These are phyloP conservation scores for Podila epicladia DNA, from an alignment of 192 early-diverging fungal species.

Conservation along the genomic window DNA sequence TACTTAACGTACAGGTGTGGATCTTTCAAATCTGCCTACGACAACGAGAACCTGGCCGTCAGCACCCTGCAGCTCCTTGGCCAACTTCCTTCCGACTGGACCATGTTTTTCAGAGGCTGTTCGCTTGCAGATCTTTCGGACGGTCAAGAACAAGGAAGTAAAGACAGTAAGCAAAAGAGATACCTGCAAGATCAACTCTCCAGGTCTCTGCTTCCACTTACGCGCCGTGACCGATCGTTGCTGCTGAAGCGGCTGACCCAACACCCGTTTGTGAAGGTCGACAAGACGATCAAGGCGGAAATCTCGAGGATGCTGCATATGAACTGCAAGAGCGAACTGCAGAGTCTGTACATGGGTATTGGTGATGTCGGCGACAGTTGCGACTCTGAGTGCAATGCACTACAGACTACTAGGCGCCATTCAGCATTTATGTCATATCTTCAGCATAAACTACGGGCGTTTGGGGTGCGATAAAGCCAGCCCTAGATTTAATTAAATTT, in stretches of 20 bases:
- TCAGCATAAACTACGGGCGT: neutral
- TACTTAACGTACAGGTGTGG: slow-evolving; percentile 37
- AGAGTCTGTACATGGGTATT: slow-evolving; percentile 15
- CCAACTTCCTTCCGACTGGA: slow-evolving; percentile 32
- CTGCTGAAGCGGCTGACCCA: slow-evolving; percentile 12
- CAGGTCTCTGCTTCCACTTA: slow-evolving; percentile 13
- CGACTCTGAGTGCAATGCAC: neutral
- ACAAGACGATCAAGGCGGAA: slow-evolving; percentile 6
- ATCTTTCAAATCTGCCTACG: slow-evolving; percentile 31
- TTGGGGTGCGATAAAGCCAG: neutral
- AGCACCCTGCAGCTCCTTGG: slow-evolving; percentile 21
- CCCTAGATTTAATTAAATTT: no score
- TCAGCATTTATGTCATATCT: neutral
- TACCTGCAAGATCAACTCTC: neutral
- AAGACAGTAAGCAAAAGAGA: neutral
- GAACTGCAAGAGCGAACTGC: slow-evolving; percentile 35
- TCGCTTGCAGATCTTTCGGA: neutral
- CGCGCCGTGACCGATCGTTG: slow-evolving; percentile 11
- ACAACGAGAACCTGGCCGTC: slow-evolving; percentile 40
- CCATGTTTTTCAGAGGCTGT: neutral
- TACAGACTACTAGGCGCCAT: no score
- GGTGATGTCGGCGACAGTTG: neutral
- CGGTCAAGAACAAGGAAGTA: neutral
- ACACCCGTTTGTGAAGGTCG: slow-evolving; percentile 21
- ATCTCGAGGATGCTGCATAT: slow-evolving; percentile 29